Evolutionary conservation across 2,329 filamentous ascomycete genomes (phyloP).

Genomic region (Polytolypa hystricis): DNA sequence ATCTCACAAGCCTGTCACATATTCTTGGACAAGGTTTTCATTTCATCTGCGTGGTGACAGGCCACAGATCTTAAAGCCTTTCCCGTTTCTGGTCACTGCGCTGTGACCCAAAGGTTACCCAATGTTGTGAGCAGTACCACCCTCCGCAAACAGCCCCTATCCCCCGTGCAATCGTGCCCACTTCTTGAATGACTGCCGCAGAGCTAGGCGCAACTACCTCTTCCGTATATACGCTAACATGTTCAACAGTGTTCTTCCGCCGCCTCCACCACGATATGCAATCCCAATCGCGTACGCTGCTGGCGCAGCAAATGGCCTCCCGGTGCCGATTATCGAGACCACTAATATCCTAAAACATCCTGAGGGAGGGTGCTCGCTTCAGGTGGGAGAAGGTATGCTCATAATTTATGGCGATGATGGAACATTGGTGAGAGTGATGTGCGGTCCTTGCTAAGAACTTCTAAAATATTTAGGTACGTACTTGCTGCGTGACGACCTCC

Average conservation of each 20-base stretch:
- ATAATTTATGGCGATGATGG: background rate
- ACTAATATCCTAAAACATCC: conserved; percentile 80
- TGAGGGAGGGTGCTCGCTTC: conserved; percentile 74
- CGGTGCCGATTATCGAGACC: conserved; percentile 75
- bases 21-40: too few relatives aligned
- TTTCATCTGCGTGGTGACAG: too few relatives aligned
- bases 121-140: conserved; percentile 15
- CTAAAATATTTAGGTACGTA: conserved; percentile 58
- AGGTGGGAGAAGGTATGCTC: conserved; percentile 75
- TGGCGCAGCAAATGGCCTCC: conserved; percentile 55
- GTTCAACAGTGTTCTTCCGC: conserved; percentile 59
- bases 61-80: too few relatives aligned
- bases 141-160: conserved; percentile 22
- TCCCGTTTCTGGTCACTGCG: too few relatives aligned
- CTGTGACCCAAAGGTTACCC: too few relatives aligned
- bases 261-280: conserved; percentile 76
- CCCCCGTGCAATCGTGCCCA: too few relatives aligned
- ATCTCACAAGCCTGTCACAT: too few relatives aligned
- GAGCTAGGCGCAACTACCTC: too few relatives aligned
- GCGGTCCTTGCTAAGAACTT: background rate
- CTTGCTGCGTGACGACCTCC: conserved; percentile 76
- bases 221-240: background rate
- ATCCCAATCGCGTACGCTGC: conserved; percentile 62
- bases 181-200: too few relatives aligned
- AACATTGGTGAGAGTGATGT: background rate